Percentiles rank a stretch among this genome's conserved stretches.
These are phyloP conservation scores for Cystobasidium ongulense DNA, from an alignment of 768 basidiomycete genomes.

Conservation along the genomic window DNA sequence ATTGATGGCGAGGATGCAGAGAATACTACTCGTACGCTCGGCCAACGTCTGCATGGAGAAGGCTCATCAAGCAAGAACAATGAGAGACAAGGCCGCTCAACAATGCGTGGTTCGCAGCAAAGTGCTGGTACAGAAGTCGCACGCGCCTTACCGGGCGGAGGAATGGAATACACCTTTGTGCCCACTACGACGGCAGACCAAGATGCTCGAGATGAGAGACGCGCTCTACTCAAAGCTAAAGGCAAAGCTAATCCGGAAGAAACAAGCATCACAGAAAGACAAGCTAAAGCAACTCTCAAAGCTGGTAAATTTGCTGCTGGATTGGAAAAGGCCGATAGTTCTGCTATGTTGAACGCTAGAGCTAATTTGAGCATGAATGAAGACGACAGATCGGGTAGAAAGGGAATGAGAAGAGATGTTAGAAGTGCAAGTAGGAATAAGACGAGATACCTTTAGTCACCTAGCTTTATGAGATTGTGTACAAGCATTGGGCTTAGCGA, in stretches of 20 bases:
- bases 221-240: background rate
- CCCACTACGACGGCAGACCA: constrained; percentile 15
- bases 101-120: constrained; percentile 9
- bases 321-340: background rate
- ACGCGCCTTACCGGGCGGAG: constrained; percentile 17
- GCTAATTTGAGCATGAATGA: constrained; percentile 6
- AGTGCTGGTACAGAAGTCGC: background rate
- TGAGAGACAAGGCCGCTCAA: constrained; percentile 21
- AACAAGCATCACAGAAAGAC: constrained; percentile 3
- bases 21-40: constrained; percentile 10
- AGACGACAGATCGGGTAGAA: background rate
- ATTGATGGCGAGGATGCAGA: background rate
- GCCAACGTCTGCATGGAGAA: constrained; percentile 5
- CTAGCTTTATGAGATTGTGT: background rate
- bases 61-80: background rate
- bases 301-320: constrained; percentile 28
- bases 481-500: background rate
- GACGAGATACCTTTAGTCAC: constrained; percentile 22
- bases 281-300: constrained; percentile 26
- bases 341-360: constrained; percentile 12
- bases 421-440: constrained; percentile 30
- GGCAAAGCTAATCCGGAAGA: constrained; percentile 8
- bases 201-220: constrained; percentile 17
- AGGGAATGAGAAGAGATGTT: constrained; percentile 15
- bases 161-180: constrained; percentile 32